Evolutionary conservation across 2,329 filamentous ascomycete genomes (phyloP).

Genomic region (Rhynchosporium graminicola): DNA sequence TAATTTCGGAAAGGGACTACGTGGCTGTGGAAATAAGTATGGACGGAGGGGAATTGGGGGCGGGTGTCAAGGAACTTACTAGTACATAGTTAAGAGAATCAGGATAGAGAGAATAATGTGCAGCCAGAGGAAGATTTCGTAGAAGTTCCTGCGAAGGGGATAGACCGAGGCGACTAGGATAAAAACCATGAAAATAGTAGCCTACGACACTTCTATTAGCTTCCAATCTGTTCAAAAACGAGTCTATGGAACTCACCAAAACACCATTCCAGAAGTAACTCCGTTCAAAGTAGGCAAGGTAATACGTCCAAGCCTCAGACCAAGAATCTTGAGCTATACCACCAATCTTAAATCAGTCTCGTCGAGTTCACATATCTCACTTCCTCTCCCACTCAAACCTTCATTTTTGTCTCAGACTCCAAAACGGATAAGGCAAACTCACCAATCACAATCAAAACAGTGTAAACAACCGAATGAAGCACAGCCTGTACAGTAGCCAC

Average conservation of each 20-base stretch:
- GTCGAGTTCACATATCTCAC: neutral
- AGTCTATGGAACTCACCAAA: neutral
- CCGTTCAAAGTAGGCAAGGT: neutral
- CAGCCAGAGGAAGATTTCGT: slow-evolving; percentile 9
- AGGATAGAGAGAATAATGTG: slow-evolving; percentile 3
- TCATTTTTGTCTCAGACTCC: no score
- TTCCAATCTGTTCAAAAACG: no score
- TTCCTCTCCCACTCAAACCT: neutral
- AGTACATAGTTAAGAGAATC: slow-evolving; percentile 8
- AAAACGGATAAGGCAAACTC: neutral
- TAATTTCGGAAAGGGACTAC: neutral
- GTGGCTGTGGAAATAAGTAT: neutral
- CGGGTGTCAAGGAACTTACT: neutral
- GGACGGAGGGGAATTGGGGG: neutral
- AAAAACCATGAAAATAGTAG: slow-evolving; percentile 2
- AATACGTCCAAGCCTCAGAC: slow-evolving; percentile 2
- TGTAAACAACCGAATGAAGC: neutral
- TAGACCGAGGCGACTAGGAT: neutral
- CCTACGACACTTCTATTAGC: neutral
- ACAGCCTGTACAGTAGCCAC: neutral
- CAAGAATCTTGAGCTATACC: neutral
- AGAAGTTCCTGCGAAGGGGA: slow-evolving; percentile 3
- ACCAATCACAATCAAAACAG: slow-evolving; percentile 6
- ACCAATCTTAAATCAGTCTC: neutral
- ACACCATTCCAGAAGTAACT: slow-evolving; percentile 5